A percentile compares a stretch with the other conserved stretches of the same genome.
These are phyloP conservation scores for Hypoxylon fuscum DNA, from an alignment of 495 filamentous ascomycete species.

Conservation along the genomic window DNA sequence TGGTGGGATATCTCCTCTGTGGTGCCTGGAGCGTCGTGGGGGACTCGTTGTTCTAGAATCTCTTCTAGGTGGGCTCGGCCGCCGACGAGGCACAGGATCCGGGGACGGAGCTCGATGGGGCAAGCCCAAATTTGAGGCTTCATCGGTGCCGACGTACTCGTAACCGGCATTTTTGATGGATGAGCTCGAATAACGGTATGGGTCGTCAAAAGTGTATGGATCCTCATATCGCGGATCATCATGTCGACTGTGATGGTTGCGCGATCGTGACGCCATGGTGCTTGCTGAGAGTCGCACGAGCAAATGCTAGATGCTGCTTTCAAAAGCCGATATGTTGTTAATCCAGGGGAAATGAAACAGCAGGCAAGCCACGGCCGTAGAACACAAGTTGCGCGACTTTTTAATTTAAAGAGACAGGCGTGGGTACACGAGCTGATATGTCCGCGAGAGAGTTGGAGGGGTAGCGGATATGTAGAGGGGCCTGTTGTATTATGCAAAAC, in stretches of 20 bases:
- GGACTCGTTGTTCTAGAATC: slow-evolving; percentile 41
- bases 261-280: slow-evolving; percentile 41
- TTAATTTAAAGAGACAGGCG: slow-evolving; percentile 18
- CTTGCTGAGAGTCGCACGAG: slow-evolving; percentile 1
- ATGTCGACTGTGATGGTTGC: slow-evolving; percentile 32
- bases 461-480: slow-evolving; percentile 18
- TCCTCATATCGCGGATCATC: slow-evolving; percentile 44
- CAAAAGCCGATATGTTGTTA: too few relatives aligned
- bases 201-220: slow-evolving; percentile 43
- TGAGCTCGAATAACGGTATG: slow-evolving; percentile 40
- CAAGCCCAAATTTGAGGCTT: slow-evolving; percentile 19
- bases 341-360: too few relatives aligned
- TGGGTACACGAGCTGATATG: slow-evolving; percentile 3
- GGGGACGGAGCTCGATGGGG: slow-evolving; percentile 19
- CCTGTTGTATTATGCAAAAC: slow-evolving; percentile 21
- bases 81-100: slow-evolving; percentile 17
- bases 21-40: slow-evolving; percentile 33
- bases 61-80: slow-evolving; percentile 17
- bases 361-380: too few relatives aligned
- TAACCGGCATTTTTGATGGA: slow-evolving; percentile 32
- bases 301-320: not conserved
- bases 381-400: slow-evolving; percentile 21
- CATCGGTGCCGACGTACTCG: slow-evolving; percentile 44
- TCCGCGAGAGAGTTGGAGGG: slow-evolving; percentile 16
- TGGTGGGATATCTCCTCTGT: slow-evolving; percentile 19